Percentiles rank a stretch among this genome's conserved stretches.
Conservation (phyloP, 2,329 filamentous ascomycete genomes). For the Didymella pinodella region DNA sequence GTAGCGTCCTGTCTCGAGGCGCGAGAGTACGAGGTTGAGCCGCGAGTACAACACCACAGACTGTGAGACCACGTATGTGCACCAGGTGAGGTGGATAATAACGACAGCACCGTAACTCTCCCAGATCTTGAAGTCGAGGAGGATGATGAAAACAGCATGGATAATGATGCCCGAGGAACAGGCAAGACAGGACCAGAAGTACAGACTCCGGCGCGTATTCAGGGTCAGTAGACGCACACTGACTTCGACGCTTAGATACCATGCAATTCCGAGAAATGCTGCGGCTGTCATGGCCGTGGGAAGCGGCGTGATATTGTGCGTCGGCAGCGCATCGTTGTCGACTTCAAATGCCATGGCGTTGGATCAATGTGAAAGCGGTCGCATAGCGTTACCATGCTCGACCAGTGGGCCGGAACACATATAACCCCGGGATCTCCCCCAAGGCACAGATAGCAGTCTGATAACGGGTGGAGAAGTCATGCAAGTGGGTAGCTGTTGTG, state of each 20-base stretch:
- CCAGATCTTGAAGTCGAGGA: constrained; percentile 55
- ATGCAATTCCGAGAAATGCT: constrained; percentile 35
- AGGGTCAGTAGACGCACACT: constrained; percentile 49
- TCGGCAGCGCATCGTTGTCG: constrained; percentile 23
- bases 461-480: constrained; percentile 5
- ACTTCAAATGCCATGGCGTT: constrained; percentile 18
- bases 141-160: constrained; percentile 51
- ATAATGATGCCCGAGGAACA: constrained; percentile 48
- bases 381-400: constrained; percentile 8
- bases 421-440: neutral
- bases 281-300: constrained; percentile 30
- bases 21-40: constrained; percentile 62
- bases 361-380: constrained; percentile 8
- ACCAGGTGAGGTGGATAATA: constrained; percentile 63
- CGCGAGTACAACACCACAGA: constrained; percentile 68
- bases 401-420: constrained; percentile 9
- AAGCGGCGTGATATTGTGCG: constrained; percentile 19
- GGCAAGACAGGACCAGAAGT: constrained; percentile 55
- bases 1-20: constrained; percentile 39
- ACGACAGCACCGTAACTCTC: constrained; percentile 50
- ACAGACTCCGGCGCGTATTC: constrained; percentile 54
- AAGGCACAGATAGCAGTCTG: constrained; percentile 13
- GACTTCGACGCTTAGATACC: constrained; percentile 53
- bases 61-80: constrained; percentile 66
- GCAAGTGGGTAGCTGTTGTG: constrained; percentile 9